These are phyloP conservation scores for Trypanosoma mega DNA, from an alignment of 208 protist species.

Conservation along the genomic window DNA sequence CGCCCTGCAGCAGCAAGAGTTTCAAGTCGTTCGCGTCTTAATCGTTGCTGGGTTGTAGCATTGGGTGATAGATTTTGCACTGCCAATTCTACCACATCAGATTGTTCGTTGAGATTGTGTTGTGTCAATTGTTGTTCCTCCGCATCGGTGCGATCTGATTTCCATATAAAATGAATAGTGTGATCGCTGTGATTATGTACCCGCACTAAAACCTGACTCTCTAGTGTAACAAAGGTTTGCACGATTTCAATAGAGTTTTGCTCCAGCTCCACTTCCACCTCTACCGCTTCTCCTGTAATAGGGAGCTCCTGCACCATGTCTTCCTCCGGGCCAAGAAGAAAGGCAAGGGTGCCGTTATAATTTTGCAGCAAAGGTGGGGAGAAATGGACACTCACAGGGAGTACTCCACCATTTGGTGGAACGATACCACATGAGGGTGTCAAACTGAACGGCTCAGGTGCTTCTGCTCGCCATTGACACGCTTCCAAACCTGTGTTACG, in stretches of 20 bases:
- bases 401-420: constrained; percentile 43
- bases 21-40: constrained; percentile 9
- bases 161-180: constrained; percentile 85
- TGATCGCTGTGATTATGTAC: constrained; percentile 86
- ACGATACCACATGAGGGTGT: constrained; percentile 69
- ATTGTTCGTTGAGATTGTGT: constrained; percentile 9
- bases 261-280: constrained; percentile 80
- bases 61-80: constrained; percentile 10
- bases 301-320: constrained; percentile 75
- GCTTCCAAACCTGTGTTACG: constrained; percentile 72
- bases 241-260: constrained; percentile 54
- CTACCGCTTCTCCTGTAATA: constrained; percentile 53
- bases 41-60: constrained; percentile 18
- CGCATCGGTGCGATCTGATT: constrained; percentile 35
- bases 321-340: constrained; percentile 83
- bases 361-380: constrained; percentile 27
- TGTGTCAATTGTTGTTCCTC: constrained; percentile 14
- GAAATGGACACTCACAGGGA: constrained; percentile 81
- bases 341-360: constrained; percentile 50
- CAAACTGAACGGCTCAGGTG: constrained; percentile 34
- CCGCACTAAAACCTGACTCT: constrained; percentile 79
- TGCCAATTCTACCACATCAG: constrained; percentile 10
- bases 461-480: constrained; percentile 69
- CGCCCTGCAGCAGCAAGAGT: constrained; percentile 18
- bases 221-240: constrained; percentile 90